These are phyloP conservation scores for Cladorrhinum sp. DNA, from an alignment of 2,329 filamentous ascomycete genomes.

Conservation along the genomic window DNA sequence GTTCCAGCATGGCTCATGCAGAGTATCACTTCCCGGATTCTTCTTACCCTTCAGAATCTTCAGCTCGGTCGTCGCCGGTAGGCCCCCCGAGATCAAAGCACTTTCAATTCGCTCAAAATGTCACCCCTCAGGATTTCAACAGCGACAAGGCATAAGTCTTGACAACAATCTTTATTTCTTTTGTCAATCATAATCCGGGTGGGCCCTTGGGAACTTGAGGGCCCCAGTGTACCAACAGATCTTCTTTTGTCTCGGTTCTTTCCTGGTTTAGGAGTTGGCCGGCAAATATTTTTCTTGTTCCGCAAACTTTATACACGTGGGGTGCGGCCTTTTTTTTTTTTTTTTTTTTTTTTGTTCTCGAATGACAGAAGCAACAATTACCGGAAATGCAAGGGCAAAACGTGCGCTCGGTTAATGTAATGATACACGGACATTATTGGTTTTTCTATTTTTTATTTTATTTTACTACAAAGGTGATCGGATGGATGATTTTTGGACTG, in stretches of 20 bases:
- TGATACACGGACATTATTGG: conserved; percentile 16
- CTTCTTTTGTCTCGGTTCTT: not conserved
- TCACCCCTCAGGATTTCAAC: conserved; percentile 43
- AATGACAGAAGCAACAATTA: conserved; percentile 6
- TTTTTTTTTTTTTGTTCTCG: not conserved
- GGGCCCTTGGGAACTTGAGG: not conserved
- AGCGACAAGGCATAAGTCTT: conserved; percentile 19
- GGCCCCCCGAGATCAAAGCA: conserved; percentile 38
- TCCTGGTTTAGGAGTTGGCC: not conserved
- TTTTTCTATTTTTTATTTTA: conserved; percentile 7
- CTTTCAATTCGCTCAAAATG: conserved; percentile 46
- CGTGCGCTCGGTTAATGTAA: conserved; percentile 17
- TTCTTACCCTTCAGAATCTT: conserved; percentile 37
- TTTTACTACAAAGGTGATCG: not conserved
- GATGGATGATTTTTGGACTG: not conserved
- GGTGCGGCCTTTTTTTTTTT: not conserved
- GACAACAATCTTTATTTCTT: not conserved
- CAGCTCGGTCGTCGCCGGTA: conserved; percentile 37
- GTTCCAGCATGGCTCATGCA: conserved; percentile 34
- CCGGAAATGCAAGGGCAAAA: conserved; percentile 1
- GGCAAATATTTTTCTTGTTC: not conserved
- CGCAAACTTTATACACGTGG: not conserved
- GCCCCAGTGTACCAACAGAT: conserved; percentile 18
- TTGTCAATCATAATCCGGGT: not conserved
- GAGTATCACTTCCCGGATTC: conserved; percentile 53